Base-by-base conservation (phyloP, 805 yeast species). In the Saccharomycopsis sp. region DNA sequence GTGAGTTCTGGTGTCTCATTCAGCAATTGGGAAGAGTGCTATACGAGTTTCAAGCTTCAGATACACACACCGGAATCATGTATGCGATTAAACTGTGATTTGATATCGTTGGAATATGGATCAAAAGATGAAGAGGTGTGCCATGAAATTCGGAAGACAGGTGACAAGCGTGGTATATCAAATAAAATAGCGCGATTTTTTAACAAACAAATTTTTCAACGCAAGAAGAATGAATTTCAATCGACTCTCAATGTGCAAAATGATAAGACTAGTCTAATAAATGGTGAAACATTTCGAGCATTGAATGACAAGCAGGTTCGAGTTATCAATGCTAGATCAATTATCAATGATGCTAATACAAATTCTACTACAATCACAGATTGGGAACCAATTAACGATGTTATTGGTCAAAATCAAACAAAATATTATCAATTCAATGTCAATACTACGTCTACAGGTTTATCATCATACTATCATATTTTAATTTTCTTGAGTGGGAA, bases 401-500 rank as follows among this genome's bases (percentile, higher is more conserved):
- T 26, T 3, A 68, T 71, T 6, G 49, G 50, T 6, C 70, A 64
- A 48, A 61, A 67, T 38, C 62, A 66, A 38, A 60, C 63, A 2
- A 73, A 71, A 51, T 61, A 58, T 46, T 72, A 65, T 51, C 63
- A 69, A 21, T 72, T 70, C 54, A 58, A 53, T 37, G 72, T 73
- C 41, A 71, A 71, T 51, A 64, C 71, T 2, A 59, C 70, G 3
- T 42, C 57, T 4, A 55, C 65, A 2, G 77, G 75, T 1, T 43
- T 72, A 21, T 72, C 75, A 2, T 66, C 65, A 33, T 63, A 63
- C 50, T 73, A 67, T 53, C 70, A 75, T 52, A 61, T 66, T 43
- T 60, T 74, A 57, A 61, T 75, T 35, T 75, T 72, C 51, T 47
- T 75, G 14, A 68, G 76, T 13, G 81, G 77, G 2, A 73, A 74